phyloP scores from a whole-genome alignment of 768 basidiomycete species.

The Boletus bicolor region DNA sequence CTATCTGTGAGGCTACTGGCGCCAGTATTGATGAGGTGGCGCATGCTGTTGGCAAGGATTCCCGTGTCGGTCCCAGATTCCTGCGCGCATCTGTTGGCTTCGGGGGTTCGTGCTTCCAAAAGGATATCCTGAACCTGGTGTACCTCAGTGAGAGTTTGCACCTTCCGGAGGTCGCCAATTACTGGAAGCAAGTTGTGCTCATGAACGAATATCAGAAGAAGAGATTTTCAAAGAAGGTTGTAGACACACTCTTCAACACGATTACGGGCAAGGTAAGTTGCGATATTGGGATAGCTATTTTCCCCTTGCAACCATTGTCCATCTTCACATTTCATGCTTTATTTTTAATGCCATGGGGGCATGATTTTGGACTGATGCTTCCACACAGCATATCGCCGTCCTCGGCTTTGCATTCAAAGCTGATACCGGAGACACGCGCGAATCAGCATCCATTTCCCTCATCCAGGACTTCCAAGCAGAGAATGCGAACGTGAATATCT shows the following conservation, averaged over 20 bases:
- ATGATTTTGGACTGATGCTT: constrained; percentile 3
- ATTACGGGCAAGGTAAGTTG: constrained; percentile 85
- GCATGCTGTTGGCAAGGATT: constrained; percentile 88
- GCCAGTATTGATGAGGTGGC: constrained; percentile 99
- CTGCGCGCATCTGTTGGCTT: constrained; percentile 94
- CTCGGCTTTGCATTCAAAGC: constrained; percentile 99
- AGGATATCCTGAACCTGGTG: constrained; percentile 98
- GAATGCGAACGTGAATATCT: constrained; percentile 81
- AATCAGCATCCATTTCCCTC: constrained; percentile 92
- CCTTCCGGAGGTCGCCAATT: constrained; percentile 93
- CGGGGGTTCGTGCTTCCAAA: constrained; percentile 99
- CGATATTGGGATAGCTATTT: background rate
- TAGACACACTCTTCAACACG: constrained; percentile 97
- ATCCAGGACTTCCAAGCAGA: constrained; percentile 92
- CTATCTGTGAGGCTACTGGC: constrained; percentile 98
- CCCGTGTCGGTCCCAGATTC: constrained; percentile 93
- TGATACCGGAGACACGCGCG: constrained; percentile 98
- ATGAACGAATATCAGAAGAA: constrained; percentile 99
- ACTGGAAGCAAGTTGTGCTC: constrained; percentile 96
- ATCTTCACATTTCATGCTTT: background rate
- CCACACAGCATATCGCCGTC: constrained; percentile 78
- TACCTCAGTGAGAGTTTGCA: constrained; percentile 94
- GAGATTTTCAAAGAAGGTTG: constrained; percentile 92
- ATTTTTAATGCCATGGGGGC: constrained; percentile 7
- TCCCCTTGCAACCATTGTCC: background rate